Evolutionary conservation across 176 grass and related monocot genomes (phyloP).

Genomic region (Oropetium thomaeum): DNA sequence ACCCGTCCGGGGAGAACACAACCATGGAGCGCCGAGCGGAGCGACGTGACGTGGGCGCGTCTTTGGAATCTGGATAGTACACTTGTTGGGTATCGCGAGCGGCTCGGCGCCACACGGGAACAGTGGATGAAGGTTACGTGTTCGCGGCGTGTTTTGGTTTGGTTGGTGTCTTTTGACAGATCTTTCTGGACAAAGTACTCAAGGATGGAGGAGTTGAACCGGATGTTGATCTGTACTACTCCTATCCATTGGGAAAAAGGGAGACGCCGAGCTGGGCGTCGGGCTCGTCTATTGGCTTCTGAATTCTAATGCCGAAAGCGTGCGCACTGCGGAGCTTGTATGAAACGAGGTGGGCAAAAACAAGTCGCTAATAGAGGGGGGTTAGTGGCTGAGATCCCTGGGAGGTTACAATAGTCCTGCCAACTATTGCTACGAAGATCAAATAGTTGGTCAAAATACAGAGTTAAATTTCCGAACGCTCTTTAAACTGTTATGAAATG

Average conservation of each 20-base stretch:
- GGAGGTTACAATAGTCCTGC: not conserved
- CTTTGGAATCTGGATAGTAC: not conserved
- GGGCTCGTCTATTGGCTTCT: not conserved
- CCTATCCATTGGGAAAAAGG: not conserved
- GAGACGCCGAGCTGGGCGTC: not conserved
- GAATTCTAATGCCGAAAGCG: not conserved
- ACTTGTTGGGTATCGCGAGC: not conserved
- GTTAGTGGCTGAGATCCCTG: not conserved
- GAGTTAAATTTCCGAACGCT: not conserved
- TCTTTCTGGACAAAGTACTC: slow-evolving; percentile 36
- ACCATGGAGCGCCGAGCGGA: not conserved
- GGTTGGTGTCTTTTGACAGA: slow-evolving; percentile 35
- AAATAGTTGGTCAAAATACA: not conserved
- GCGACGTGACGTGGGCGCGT: not conserved
- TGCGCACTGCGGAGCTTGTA: not conserved
- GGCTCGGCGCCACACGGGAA: not conserved
- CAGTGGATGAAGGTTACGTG: slow-evolving; percentile 29
- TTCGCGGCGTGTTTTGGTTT: slow-evolving; percentile 29
- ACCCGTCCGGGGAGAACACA: slow-evolving; percentile 2
- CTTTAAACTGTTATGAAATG: not conserved
- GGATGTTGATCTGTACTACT: too few species aligned
- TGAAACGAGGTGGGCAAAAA: not conserved
- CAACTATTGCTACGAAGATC: not conserved
- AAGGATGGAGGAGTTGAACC: not conserved
- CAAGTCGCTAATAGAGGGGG: not conserved